Evolutionary conservation across 495 filamentous ascomycete species (phyloP).

Genomic region (Daldinia bambusicola): DNA sequence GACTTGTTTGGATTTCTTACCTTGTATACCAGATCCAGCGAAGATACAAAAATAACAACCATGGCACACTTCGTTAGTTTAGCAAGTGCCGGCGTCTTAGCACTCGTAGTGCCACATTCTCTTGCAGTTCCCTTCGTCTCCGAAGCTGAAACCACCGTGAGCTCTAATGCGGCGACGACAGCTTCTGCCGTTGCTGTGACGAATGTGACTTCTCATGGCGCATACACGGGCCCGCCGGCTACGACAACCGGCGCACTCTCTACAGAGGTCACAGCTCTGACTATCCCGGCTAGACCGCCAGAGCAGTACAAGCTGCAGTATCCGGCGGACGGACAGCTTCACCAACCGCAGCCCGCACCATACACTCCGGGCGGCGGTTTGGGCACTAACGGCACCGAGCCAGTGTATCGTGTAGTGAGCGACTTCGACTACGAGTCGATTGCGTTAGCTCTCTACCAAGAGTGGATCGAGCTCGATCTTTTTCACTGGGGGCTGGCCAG

Average conservation of each 20-base stretch:
- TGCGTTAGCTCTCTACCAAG: constrained; percentile 77
- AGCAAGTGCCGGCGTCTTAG: constrained; percentile 37
- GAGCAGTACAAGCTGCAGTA: constrained; percentile 68
- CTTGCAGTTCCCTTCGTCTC: constrained; percentile 53
- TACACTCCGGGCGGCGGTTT: constrained; percentile 80
- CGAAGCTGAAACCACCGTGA: constrained; percentile 50
- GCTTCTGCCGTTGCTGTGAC: constrained; percentile 44
- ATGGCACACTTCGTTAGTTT: constrained; percentile 37
- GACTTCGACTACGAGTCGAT: constrained; percentile 83
- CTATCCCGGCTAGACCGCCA: constrained; percentile 60
- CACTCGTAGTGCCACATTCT: constrained; percentile 33
- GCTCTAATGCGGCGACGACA: constrained; percentile 37
- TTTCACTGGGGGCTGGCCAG: constrained; percentile 81
- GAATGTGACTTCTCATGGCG: constrained; percentile 62
- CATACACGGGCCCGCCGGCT: constrained; percentile 67
- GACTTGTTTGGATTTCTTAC: neutral
- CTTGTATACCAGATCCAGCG: neutral
- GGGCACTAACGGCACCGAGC: constrained; percentile 79
- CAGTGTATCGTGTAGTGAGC: constrained; percentile 75
- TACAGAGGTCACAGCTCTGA: constrained; percentile 58
- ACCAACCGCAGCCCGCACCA: constrained; percentile 71
- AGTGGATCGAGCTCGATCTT: constrained; percentile 88
- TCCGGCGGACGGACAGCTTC: constrained; percentile 74
- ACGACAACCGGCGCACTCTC: constrained; percentile 68
- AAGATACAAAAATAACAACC: constrained; percentile 2